Conservation (phyloP, 257 asterid genomes). For the Striga asiatica region DNA sequence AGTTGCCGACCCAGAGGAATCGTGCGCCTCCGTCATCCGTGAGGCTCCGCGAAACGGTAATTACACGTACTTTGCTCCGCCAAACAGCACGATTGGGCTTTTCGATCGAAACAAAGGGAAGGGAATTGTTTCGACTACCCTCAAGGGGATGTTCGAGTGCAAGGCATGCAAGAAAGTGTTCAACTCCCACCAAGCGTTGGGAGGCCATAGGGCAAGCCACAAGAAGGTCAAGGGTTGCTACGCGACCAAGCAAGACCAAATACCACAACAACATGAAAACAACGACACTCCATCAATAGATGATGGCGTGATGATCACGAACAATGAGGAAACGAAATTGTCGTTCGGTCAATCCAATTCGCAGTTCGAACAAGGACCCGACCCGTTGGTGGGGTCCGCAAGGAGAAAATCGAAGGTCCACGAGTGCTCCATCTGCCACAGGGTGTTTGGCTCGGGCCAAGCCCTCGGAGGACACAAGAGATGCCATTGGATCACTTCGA, state of each 20-base stretch:
- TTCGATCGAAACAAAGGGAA: slow-evolving; percentile 28
- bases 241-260: slow-evolving; percentile 66
- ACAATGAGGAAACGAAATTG: slow-evolving; percentile 33
- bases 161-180: slow-evolving; percentile 91
- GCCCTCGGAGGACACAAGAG: slow-evolving; percentile 96
- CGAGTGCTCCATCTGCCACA: slow-evolving; percentile 88
- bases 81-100: slow-evolving; percentile 6
- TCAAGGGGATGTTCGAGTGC: slow-evolving; percentile 73
- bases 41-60: slow-evolving; percentile 41
- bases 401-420: slow-evolving; percentile 63
- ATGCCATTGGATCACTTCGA: slow-evolving; percentile 87
- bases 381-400: slow-evolving; percentile 32
- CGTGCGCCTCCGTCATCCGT: slow-evolving; percentile 61
- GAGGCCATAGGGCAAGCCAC: slow-evolving; percentile 93
- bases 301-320: slow-evolving; percentile 24
- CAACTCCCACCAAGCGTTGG: slow-evolving; percentile 89
- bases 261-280: background rate
- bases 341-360: slow-evolving; percentile 17
- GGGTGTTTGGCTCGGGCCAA: slow-evolving; percentile 77
- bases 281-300: slow-evolving; percentile 1
- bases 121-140: slow-evolving; percentile 21
- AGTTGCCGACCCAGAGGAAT: slow-evolving; percentile 49
- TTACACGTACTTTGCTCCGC: slow-evolving; percentile 13
- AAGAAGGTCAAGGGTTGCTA: slow-evolving; percentile 86
- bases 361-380: slow-evolving; percentile 34